These are phyloP conservation scores for Blepharisma japonicum DNA, from an alignment of 73 alveolate genomes.

Conservation along the genomic window DNA sequence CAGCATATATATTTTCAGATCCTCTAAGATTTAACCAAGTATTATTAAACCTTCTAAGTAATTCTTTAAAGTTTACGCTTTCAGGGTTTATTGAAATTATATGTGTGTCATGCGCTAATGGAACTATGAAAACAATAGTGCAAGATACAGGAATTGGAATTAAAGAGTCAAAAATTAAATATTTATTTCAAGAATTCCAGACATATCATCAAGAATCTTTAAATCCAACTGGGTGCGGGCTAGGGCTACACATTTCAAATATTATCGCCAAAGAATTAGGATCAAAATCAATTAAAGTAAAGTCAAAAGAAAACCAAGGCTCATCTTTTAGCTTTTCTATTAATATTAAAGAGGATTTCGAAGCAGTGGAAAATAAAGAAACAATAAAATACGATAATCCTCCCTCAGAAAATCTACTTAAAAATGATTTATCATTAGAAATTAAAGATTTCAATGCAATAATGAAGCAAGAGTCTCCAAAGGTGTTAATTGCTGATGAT, in stretches of 20 bases:
- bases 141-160: slow-evolving; percentile 3
- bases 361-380: background rate
- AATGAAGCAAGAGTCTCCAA: no score
- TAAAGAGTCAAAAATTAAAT: background rate
- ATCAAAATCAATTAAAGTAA: background rate
- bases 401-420: no score
- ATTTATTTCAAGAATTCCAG: background rate
- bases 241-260: background rate
- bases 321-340: background rate
- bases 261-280: slow-evolving; percentile 5
- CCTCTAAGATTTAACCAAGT: slow-evolving; percentile 39
- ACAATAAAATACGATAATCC: background rate
- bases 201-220: background rate
- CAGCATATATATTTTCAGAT: slow-evolving; percentile 35
- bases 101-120: background rate
- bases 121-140: background rate
- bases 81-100: slow-evolving; percentile 32
- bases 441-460: no score
- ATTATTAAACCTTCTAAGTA: slow-evolving; percentile 37
- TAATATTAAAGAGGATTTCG: no score
- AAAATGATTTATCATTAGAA: no score
- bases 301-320: background rate
- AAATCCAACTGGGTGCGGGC: slow-evolving; percentile 5
- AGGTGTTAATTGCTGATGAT: no score
- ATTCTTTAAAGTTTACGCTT: slow-evolving; percentile 44